Base-by-base conservation (phyloP, 148 eudicot genomes). In the Pharnaceum exiguum region DNA sequence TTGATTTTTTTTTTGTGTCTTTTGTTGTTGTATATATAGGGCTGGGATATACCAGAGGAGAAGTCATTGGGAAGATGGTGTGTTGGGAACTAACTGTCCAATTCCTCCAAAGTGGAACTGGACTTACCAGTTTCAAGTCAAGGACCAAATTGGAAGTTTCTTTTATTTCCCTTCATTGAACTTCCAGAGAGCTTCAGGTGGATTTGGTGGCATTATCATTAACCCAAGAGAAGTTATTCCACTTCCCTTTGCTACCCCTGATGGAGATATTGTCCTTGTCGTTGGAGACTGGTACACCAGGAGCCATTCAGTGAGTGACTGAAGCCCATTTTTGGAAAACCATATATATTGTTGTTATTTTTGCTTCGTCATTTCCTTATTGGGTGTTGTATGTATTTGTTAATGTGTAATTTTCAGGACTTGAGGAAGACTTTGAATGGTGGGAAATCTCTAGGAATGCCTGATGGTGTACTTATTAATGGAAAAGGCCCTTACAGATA, bases 91-190 rank as follows among this genome's bases (percentile, higher is more conserved):
- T 23, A 94, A 82, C 46, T 94, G 99, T 49, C 96, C 99, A 29
- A 94, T 94, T 66, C 99, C 96, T 46, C 77, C 99, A 40, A 94
- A 82, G 79, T 88, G 96, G 97, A 91, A 87, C 35, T 91, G 96
- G 96, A 91, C 97, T 62, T 91, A 91, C 66, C 61, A 87, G 4
- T 93, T 93, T 62, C 98, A 93, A 67, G 96, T 88, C 15, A 93
- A 93, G 77, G 99, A 94, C 63, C 99, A 94, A 62, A 80, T 94
- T 67, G 99, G 99, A 21, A 94, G 99, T 68, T 94, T 77, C 82
- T 89, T 77, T 63, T 94, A 94, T 78, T 89, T 83, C 75, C 99
- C 99, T 5, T 86, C 99, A 2, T 75, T 75, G 62, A 76, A 89
- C 72, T 83, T 94, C 61, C 99, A 89, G 68, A 69, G 87, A 64